phyloP scores from a whole-genome alignment of 495 filamentous ascomycete species.

The Podospora tetraspora region DNA sequence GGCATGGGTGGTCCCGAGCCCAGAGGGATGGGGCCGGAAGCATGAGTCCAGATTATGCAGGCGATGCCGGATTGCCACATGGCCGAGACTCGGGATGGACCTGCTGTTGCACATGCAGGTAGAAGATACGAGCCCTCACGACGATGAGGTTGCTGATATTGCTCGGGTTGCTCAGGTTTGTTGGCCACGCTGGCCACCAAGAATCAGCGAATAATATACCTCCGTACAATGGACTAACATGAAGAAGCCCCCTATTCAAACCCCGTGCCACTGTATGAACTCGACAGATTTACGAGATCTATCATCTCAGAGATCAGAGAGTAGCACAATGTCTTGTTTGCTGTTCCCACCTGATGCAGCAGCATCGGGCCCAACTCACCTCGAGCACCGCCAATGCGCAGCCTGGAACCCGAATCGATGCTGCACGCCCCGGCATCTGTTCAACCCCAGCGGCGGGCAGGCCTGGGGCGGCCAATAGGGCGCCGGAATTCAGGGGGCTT shows the following conservation, averaged over 20 bases:
- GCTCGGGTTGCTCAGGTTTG: neutral
- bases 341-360: neutral
- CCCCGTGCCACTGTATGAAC: neutral
- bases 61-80: neutral
- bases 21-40: neutral
- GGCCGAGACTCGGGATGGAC: neutral
- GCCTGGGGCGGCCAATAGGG: slow-evolving; percentile 1
- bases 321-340: neutral
- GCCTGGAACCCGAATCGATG: neutral
- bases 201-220: neutral
- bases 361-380: neutral
- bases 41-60: neutral
- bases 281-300: neutral
- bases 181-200: neutral
- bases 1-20: neutral
- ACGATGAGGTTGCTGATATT: neutral
- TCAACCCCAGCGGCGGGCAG: neutral
- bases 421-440: neutral
- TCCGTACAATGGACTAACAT: neutral
- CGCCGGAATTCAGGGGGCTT: neutral
- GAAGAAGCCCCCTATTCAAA: neutral
- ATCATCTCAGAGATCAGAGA: neutral
- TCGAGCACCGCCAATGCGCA: neutral
- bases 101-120: neutral
- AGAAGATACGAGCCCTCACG: neutral